These are phyloP conservation scores for Phalaenopsis hybrid DNA, from an alignment of 116 monocot genomes.

Conservation along the genomic window DNA sequence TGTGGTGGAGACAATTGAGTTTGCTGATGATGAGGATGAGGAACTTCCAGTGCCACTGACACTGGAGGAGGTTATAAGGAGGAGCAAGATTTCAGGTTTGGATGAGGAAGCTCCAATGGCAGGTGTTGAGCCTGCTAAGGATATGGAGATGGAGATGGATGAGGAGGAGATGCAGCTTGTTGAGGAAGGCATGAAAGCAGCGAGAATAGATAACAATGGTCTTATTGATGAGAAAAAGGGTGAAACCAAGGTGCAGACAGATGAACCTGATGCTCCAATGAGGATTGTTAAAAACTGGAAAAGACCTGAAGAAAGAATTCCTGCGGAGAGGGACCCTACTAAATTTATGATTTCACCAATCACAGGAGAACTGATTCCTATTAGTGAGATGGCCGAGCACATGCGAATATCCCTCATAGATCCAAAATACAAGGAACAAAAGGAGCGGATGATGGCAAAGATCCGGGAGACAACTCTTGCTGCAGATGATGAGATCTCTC, in stretches of 20 bases:
- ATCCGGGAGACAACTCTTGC: constrained; percentile 91
- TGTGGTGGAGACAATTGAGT: constrained; percentile 93
- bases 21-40: constrained; percentile 87
- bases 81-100: constrained; percentile 60
- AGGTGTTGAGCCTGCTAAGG: constrained; percentile 58
- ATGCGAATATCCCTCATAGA: constrained; percentile 98
- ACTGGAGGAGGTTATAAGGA: constrained; percentile 79
- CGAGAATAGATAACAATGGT: constrained; percentile 44
- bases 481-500: constrained; percentile 91
- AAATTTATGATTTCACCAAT: constrained; percentile 94
- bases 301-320: constrained; percentile 83
- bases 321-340: constrained; percentile 77
- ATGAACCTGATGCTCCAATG: constrained; percentile 80
- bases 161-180: constrained; percentile 95
- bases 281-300: constrained; percentile 98
- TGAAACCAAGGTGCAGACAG: constrained; percentile 16
- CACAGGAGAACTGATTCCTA: constrained; percentile 90
- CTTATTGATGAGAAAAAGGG: constrained; percentile 32
- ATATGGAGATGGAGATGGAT: constrained; percentile 99
- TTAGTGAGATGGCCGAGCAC: constrained; percentile 96
- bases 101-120: constrained; percentile 41
- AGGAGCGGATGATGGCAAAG: constrained; percentile 99
- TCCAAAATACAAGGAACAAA: constrained; percentile 98
- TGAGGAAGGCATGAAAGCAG: constrained; percentile 89
- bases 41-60: constrained; percentile 82